Evolutionary conservation across 1,139 yeast genomes (phyloP).

Genomic region (Suhomyces panamericanus): DNA sequence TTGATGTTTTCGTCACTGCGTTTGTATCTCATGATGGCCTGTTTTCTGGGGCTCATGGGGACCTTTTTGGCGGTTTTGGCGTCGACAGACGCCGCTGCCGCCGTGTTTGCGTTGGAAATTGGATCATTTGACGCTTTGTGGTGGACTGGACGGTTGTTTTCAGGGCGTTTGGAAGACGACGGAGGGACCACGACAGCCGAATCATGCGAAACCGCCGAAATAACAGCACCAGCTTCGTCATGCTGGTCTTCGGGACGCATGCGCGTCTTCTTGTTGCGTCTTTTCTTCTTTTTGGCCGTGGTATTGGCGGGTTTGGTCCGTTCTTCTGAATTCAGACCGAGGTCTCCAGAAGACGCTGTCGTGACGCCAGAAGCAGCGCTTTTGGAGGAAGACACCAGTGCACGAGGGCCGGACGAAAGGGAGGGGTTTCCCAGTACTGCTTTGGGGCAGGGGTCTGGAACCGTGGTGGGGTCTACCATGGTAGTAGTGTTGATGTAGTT

Average conservation of each 20-base stretch:
- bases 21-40: constrained; percentile 41
- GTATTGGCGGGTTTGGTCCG: background rate
- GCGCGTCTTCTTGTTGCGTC: constrained; percentile 4
- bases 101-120: background rate
- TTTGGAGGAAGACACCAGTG: background rate
- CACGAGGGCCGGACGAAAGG: background rate
- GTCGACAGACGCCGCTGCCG: background rate
- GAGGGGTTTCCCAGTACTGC: too few species aligned
- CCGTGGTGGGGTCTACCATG: background rate
- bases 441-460: too few species aligned
- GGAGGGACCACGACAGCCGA: too few species aligned
- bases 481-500: background rate
- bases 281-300: constrained; percentile 8
- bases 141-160: too few species aligned
- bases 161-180: too few species aligned
- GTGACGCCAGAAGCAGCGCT: background rate
- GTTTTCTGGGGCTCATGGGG: constrained; percentile 40
- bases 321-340: background rate
- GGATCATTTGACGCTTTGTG: background rate
- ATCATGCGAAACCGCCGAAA: too few species aligned
- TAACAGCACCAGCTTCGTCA: background rate
- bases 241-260: constrained; percentile 1
- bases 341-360: background rate
- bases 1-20: constrained; percentile 30
- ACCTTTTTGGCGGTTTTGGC: background rate